Conservation (phyloP, 768 basidiomycete genomes). For the Leccinum arenicola region DNA sequence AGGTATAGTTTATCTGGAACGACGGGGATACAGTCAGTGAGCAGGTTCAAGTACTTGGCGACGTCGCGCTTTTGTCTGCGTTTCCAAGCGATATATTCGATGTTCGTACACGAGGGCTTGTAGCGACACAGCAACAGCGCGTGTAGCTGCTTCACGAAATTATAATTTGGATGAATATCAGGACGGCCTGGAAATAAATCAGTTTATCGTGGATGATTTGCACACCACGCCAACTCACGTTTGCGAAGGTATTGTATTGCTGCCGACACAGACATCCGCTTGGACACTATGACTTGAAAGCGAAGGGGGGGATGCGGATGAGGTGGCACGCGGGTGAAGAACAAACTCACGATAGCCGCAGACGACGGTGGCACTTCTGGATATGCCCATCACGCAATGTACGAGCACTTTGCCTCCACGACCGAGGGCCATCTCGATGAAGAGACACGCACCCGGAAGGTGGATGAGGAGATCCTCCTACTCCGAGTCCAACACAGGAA, state of each 20-base stretch:
- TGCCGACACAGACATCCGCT: slow-evolving; percentile 37
- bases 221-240: slow-evolving; percentile 33
- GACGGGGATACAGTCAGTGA: slow-evolving; percentile 52
- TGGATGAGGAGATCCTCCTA: slow-evolving; percentile 60
- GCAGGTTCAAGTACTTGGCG: slow-evolving; percentile 47
- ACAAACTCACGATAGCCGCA: slow-evolving; percentile 49
- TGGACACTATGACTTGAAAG: slow-evolving; percentile 48
- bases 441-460: slow-evolving; percentile 55
- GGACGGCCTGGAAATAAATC: slow-evolving; percentile 33
- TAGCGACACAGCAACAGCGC: slow-evolving; percentile 51
- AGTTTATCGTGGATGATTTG: slow-evolving; percentile 5
- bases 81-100: slow-evolving; percentile 57
- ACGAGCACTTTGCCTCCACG: slow-evolving; percentile 58
- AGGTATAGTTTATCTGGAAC: slow-evolving; percentile 49
- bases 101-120: slow-evolving; percentile 39
- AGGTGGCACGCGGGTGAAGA: slow-evolving; percentile 1
- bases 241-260: slow-evolving; percentile 51
- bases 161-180: slow-evolving; percentile 39
- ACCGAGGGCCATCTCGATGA: slow-evolving; percentile 58
- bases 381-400: slow-evolving; percentile 74
- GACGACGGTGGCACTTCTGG: slow-evolving; percentile 61
- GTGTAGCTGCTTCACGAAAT: slow-evolving; percentile 59
- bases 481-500: slow-evolving; percentile 43
- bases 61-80: slow-evolving; percentile 52
- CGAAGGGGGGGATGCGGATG: background rate